phyloP scores from a whole-genome alignment of 805 yeast species.

The Wickerhamomyces strasburgensis region DNA sequence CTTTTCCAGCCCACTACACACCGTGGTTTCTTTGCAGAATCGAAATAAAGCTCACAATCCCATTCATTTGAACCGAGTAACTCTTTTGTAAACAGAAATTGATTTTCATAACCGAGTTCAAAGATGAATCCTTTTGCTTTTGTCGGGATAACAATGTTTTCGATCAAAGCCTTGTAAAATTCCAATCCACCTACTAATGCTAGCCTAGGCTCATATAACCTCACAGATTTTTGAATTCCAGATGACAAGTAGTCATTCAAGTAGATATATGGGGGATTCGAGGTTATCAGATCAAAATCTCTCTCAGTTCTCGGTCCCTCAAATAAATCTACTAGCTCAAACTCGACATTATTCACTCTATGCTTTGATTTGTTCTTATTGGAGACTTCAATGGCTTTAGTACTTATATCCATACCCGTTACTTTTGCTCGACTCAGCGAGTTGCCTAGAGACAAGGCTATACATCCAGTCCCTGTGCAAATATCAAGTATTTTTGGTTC shows the following conservation, averaged over 20 bases:
- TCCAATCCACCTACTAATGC: constrained; percentile 80
- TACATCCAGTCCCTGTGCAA: constrained; percentile 89
- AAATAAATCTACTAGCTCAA: constrained; percentile 10
- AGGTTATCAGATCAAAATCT: constrained; percentile 49
- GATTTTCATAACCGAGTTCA: constrained; percentile 66
- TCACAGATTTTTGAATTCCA: constrained; percentile 57
- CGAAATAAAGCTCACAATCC: constrained; percentile 44
- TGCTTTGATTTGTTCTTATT: constrained; percentile 33
- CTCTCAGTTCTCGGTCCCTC: neutral
- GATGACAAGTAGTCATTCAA: constrained; percentile 35
- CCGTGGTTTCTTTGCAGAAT: constrained; percentile 47
- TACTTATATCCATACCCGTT: constrained; percentile 54
- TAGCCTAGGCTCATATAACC: constrained; percentile 62
- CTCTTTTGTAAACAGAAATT: constrained; percentile 40
- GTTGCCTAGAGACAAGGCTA: constrained; percentile 50
- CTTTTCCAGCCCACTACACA: constrained; percentile 61
- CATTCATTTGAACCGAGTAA: constrained; percentile 32
- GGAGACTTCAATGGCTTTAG: constrained; percentile 48
- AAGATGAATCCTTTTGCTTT: constrained; percentile 59
- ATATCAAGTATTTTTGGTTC: constrained; percentile 48
- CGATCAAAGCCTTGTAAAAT: constrained; percentile 56
- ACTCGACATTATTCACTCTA: constrained; percentile 7
- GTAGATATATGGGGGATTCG: constrained; percentile 93
- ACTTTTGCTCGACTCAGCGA: constrained; percentile 25
- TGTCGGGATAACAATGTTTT: constrained; percentile 36